A percentile compares a stretch with the other conserved stretches of the same genome.
These are phyloP conservation scores for Aquilaria malaccensis DNA, from an alignment of 345 rosid species.

Conservation along the genomic window DNA sequence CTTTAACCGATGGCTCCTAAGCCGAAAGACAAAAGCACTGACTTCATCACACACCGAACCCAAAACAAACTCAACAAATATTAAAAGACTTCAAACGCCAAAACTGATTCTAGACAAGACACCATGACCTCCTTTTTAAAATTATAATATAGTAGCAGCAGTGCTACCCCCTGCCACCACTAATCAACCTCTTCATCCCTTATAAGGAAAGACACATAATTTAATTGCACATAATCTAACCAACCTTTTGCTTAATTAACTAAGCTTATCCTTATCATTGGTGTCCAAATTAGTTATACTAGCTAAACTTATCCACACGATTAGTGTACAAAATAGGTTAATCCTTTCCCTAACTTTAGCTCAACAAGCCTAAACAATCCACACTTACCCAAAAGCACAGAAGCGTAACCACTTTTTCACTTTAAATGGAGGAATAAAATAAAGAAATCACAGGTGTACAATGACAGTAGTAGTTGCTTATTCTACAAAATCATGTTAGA, in stretches of 20 bases:
- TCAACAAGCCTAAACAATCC: no score
- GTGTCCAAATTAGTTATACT: no score
- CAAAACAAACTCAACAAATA: neutral
- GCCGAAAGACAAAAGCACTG: neutral
- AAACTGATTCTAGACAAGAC: neutral
- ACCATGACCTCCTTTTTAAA: neutral
- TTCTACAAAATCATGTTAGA: constrained; percentile 2
- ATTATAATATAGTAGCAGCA: neutral
- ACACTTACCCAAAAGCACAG: no score
- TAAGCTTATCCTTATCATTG: constrained; percentile 3
- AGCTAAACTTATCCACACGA: no score
- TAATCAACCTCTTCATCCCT: constrained; percentile 14
- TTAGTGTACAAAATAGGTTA: no score
- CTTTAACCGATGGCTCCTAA: no score
- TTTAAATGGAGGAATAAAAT: no score
- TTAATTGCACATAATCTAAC: neutral
- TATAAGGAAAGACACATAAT: constrained; percentile 27
- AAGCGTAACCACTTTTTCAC: no score
- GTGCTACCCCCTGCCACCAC: neutral
- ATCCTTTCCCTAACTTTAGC: no score
- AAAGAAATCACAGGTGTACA: neutral
- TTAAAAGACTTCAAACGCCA: no score
- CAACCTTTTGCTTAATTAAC: neutral
- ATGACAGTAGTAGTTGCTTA: constrained; percentile 2
- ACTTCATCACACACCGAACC: constrained; percentile 2